These are phyloP conservation scores for Beauveria sp. DNA, from an alignment of 2,329 filamentous ascomycete species.

Conservation along the genomic window DNA sequence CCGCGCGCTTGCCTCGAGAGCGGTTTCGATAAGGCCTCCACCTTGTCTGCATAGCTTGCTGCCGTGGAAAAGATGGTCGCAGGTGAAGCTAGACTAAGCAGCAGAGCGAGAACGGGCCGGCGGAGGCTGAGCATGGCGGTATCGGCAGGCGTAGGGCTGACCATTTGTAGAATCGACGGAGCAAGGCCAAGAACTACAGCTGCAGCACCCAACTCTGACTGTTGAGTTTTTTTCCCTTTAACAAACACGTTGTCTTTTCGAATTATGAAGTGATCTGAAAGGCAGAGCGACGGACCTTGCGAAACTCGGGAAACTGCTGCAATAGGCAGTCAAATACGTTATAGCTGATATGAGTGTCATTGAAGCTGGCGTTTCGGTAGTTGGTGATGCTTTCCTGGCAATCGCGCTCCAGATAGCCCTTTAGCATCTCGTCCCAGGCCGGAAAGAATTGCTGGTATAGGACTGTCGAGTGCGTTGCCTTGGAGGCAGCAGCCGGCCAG, in stretches of 20 bases:
- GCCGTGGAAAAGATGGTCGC: neutral
- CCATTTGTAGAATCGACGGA: neutral
- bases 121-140: neutral
- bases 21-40: neutral
- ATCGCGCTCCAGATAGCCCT: neutral
- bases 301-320: conserved; percentile 4
- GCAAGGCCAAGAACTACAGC: neutral
- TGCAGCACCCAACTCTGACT: neutral
- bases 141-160: neutral
- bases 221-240: neutral
- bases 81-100: neutral
- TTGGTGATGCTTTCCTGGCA: neutral
- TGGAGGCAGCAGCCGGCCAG: neutral
- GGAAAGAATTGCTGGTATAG: conserved; percentile 3
- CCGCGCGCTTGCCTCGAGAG: neutral
- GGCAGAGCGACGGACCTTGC: neutral
- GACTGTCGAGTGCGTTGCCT: neutral
- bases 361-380: neutral
- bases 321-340: neutral
- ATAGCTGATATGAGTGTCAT: neutral
- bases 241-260: neutral
- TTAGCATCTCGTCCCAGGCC: neutral
- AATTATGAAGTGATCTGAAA: no score
- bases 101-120: neutral
- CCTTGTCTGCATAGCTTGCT: neutral